phyloP scores from a whole-genome alignment of 1,139 yeast species.

The Pichia sp. region DNA sequence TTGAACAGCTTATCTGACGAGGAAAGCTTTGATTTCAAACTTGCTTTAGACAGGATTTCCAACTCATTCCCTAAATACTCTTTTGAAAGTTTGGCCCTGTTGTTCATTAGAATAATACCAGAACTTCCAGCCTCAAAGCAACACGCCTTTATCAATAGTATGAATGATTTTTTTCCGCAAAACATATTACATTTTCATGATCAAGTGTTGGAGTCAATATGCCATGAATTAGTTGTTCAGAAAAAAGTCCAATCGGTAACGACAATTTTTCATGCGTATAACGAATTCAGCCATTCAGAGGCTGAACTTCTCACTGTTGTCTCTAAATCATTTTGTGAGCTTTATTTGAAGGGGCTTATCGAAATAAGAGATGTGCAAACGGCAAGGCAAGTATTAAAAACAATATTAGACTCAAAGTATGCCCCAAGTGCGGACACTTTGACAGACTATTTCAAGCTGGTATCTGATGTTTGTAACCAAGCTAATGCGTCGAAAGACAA shows the following conservation, averaged over 20 bases:
- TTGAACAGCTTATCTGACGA: background rate
- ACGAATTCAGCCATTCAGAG: constrained; percentile 9
- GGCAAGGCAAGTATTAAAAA: constrained; percentile 17
- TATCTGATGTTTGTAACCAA: constrained; percentile 13
- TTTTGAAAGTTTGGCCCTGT: constrained; percentile 9
- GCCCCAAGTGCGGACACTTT: constrained; percentile 17
- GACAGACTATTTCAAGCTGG: constrained; percentile 19
- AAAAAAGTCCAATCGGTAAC: constrained; percentile 1
- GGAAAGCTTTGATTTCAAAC: background rate
- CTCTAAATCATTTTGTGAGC: constrained; percentile 10
- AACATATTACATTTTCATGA: constrained; percentile 19
- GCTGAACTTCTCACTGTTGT: constrained; percentile 9
- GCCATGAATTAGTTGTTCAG: constrained; percentile 1
- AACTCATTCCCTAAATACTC: constrained; percentile 11
- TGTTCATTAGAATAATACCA: constrained; percentile 12
- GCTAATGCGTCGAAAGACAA: constrained; percentile 19
- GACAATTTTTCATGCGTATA: constrained; percentile 10
- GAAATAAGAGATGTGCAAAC: constrained; percentile 19
- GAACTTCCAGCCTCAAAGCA: constrained; percentile 3
- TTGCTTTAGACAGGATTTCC: background rate
- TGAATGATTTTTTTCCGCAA: constrained; percentile 5
- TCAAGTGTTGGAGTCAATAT: constrained; percentile 10
- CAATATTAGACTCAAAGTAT: constrained; percentile 10
- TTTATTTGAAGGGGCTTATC: constrained; percentile 17
- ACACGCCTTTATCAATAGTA: constrained; percentile 4